Conservation (phyloP, 148 eudicot species). For the Rheum nobile region DNA sequence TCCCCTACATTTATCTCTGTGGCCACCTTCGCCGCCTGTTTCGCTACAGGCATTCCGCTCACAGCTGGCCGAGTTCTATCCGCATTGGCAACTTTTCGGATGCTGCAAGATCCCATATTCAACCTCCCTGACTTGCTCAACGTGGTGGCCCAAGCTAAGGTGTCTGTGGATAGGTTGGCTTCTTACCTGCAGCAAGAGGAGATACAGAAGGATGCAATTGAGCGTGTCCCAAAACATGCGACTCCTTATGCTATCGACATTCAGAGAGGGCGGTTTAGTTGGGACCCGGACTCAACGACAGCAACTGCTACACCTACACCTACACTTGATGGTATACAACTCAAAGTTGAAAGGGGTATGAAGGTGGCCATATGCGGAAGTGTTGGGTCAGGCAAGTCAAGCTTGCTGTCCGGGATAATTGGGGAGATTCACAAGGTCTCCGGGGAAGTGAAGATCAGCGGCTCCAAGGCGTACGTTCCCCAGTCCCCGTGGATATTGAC, state of each 20-base stretch:
- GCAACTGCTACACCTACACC: slow-evolving; percentile 17
- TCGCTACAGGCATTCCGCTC: slow-evolving; percentile 34
- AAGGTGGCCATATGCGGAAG: slow-evolving; percentile 59
- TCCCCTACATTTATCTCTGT: slow-evolving; percentile 46
- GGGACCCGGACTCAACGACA: slow-evolving; percentile 24
- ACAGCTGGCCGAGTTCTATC: slow-evolving; percentile 36
- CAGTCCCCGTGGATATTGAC: slow-evolving; percentile 58
- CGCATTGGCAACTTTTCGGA: slow-evolving; percentile 43
- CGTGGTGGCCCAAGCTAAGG: slow-evolving; percentile 36
- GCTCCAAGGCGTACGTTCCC: slow-evolving; percentile 43
- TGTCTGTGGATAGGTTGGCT: slow-evolving; percentile 43
- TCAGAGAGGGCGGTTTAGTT: slow-evolving; percentile 28
- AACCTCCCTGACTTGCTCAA: slow-evolving; percentile 32
- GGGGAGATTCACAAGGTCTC: slow-evolving; percentile 42
- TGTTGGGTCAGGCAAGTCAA: slow-evolving; percentile 55
- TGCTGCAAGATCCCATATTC: slow-evolving; percentile 36
- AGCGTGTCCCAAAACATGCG: slow-evolving; percentile 17
- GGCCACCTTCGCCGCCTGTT: slow-evolving; percentile 34
- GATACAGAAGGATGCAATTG: slow-evolving; percentile 18
- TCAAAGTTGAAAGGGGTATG: slow-evolving; percentile 34
- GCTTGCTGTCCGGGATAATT: slow-evolving; percentile 35
- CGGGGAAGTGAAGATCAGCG: slow-evolving; percentile 29
- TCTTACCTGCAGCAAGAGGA: slow-evolving; percentile 35
- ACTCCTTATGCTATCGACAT: slow-evolving; percentile 31
- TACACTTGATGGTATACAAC: slow-evolving; percentile 27